Base-by-base conservation (phyloP, 1,139 yeast genomes). In the Saccharomycopsis hybrid region DNA sequence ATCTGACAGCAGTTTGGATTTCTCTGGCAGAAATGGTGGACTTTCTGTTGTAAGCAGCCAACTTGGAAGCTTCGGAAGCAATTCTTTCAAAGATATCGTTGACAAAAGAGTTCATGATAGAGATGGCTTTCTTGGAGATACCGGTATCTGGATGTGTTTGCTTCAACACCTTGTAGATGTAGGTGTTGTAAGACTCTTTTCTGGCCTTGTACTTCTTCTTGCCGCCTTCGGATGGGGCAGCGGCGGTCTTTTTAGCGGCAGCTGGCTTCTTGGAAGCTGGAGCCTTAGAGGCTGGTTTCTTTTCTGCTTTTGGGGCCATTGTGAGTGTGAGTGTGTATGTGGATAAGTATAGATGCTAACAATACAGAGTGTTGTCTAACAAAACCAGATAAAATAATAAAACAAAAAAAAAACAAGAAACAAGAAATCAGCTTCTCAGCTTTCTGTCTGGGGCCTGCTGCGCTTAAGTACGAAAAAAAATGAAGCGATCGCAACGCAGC, bases 91-190 rank as follows among this genome's bases (percentile, higher is more conserved):
- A 86, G 68, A 86, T 86, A 73, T 89, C 97, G 74, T 90, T 90
- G 64, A 92, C 97, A 65, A 92, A 92, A 51, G 97, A 92, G 86
- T 92, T 92, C 94, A 92, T 85, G 72, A 92, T 92, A 57, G 97
- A 89, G 97, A 92, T 92, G 63, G 98, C 97, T 75, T 89, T 88
- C 76, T 90, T 96, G 61, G 98, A 92, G 69, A 92, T 92, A 89
- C 98, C 98, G 59, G 98, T 92, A 73, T 92, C 97, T 73, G 98
- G 96, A 76, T 94, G 97, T 60, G 98, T 90, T 80, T 92, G 96
- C 78, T 90, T 88, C 72, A 90, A 83, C 63, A 89, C 97, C 77
- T 92, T 92, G 95, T 90, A 92, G 69, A 92, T 92, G 78, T 92
- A 92, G 58, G 97, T 89, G 60, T 97, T 89, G 81, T 90, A 92